Conservation (phyloP, 1,284 basidiomycete genomes). For the Apiotrichum mycotoxinovorans region DNA sequence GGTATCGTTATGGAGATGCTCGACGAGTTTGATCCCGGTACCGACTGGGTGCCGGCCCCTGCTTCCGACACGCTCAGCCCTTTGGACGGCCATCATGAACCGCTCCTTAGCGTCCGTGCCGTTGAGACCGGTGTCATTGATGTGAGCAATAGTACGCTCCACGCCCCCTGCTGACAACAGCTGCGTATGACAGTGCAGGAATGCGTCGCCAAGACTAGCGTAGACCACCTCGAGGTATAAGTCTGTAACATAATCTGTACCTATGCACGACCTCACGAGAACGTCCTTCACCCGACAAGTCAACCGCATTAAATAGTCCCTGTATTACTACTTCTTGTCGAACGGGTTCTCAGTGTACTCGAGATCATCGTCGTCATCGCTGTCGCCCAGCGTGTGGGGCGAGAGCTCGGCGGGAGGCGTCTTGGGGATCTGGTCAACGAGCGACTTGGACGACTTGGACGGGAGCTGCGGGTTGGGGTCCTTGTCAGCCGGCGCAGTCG, state of each 20-base stretch:
- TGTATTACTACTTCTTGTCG: conserved; percentile 38
- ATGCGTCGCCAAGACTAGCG: conserved; percentile 39
- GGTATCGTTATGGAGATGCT: conserved; percentile 75
- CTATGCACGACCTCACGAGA: neutral
- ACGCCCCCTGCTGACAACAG: conserved; percentile 18
- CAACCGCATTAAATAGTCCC: neutral
- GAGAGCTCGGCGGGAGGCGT: conserved; percentile 35
- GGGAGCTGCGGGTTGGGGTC: conserved; percentile 39
- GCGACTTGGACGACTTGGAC: conserved; percentile 17
- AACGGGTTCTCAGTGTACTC: conserved; percentile 50
- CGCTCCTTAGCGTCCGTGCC: conserved; percentile 61
- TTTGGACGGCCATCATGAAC: conserved; percentile 30
- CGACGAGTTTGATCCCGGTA: conserved; percentile 54
- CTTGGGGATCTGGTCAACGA: conserved; percentile 40
- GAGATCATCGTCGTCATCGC: conserved; percentile 46
- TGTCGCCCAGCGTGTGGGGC: conserved; percentile 38
- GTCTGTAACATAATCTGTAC: neutral
- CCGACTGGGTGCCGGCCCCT: conserved; percentile 49
- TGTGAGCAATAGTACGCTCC: conserved; percentile 57
- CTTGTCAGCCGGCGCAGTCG: conserved; percentile 27
- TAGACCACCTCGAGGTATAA: conserved; percentile 12
- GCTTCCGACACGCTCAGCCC: conserved; percentile 28
- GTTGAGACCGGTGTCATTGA: conserved; percentile 83
- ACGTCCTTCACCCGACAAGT: too few species aligned
- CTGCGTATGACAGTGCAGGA: conserved; percentile 46